Evolutionary conservation across 1,284 basidiomycete species (phyloP), one percentile per base, ranked within the genome.

Genomic region (Malassezia pachydermatis): DNA sequence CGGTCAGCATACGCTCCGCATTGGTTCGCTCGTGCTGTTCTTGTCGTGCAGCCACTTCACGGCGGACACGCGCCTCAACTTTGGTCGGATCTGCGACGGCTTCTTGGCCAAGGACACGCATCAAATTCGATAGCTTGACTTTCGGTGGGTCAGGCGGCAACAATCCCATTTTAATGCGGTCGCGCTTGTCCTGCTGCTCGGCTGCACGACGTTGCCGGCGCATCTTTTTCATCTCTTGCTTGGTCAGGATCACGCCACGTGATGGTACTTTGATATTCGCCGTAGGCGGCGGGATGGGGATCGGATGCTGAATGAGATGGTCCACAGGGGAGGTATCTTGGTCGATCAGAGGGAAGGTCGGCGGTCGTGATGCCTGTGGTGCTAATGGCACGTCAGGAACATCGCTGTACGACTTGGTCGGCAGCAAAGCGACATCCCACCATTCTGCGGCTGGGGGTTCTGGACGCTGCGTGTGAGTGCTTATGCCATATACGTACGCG

Each of bases 51-150:
- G 86, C 85, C 27, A 98, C 90, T 72, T 98, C 92, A 39, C 86
- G 78, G 32, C 88, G 78, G 5, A 99, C 90, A 38, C 86, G 81
- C 4, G 90, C 90, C 73, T 99, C 94, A 11, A 99, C 87, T 58
- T 90, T 84, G 2, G 94, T 98, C 1, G 94, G 88, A 70, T 98
- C 94, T 76, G 89, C 86, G 10, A 96, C 84, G 0, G 89, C 90
- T 69, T 96, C 90, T 9, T 87, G 87, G 0, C 92, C 94, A 32
- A 98, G 77, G 11, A 99, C 94, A 68, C 89, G 89, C 90, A 98
- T 96, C 68, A 98, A 75, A 73, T 99, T 99, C 36, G 86, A 81
- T 49, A 98, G 77, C 41, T 89, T 87, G 51, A 98, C 92, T 78
- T 98, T 98, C 0, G 92, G 89, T 23, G 90, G 78, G 71, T 96